A percentile compares a stretch with the other conserved stretches of the same genome.
phyloP scores from a whole-genome alignment of 129 eudicot genomes.

The Pulicaria dysenterica region DNA sequence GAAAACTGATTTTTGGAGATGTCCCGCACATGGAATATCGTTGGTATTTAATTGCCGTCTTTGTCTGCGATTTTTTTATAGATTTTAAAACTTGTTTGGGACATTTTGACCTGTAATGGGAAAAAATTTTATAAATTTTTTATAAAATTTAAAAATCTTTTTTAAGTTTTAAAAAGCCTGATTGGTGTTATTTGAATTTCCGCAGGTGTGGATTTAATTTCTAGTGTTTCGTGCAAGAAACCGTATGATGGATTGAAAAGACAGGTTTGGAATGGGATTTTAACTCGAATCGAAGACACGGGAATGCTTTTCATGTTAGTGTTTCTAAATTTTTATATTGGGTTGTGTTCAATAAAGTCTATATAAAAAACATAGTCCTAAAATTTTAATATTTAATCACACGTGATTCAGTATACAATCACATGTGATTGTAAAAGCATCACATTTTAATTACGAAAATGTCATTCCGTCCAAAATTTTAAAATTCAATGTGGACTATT shows the following conservation, averaged over 20 bases:
- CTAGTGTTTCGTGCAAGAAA: conserved; percentile 76
- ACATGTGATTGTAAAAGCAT: too few species aligned
- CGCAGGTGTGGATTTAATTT: conserved; percentile 93
- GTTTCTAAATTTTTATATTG: background rate
- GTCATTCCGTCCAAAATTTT: too few species aligned
- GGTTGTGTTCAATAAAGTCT: too few species aligned
- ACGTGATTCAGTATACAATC: too few species aligned
- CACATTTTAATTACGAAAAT: too few species aligned
- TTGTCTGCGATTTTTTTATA: too few species aligned
- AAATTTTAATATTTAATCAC: too few species aligned
- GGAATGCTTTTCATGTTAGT: conserved; percentile 70
- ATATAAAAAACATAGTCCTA: too few species aligned
- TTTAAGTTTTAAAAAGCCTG: too few species aligned
- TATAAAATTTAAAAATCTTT: too few species aligned
- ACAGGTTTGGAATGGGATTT: conserved; percentile 85
- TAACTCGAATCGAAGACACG: conserved; percentile 45
- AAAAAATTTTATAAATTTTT: too few species aligned
- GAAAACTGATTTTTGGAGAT: conserved; percentile 78
- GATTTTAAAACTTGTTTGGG: background rate
- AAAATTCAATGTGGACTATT: too few species aligned
- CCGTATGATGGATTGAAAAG: conserved; percentile 87
- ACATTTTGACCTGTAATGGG: background rate
- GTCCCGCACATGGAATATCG: conserved; percentile 92
- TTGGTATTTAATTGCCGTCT: conserved; percentile 49
- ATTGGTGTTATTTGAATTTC: conserved; percentile 11